phyloP scores from a whole-genome alignment of 208 protist species.

The Trichomonas tenax region DNA sequence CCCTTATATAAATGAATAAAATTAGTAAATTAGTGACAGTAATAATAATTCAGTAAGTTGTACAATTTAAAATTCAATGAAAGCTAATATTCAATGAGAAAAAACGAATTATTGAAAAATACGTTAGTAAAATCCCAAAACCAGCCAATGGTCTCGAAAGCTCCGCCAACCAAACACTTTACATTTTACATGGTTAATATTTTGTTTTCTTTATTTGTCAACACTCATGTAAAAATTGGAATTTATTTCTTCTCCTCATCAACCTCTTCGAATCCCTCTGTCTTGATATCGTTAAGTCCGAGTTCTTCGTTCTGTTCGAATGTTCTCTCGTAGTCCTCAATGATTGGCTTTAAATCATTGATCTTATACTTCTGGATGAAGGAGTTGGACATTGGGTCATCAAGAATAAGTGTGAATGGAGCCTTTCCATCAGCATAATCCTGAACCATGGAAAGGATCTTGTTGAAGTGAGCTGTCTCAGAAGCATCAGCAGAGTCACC shows the following conservation, averaged over 20 bases:
- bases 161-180: no score
- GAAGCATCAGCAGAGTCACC: not conserved
- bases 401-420: not conserved
- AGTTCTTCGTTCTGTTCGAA: not conserved
- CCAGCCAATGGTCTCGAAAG: no score
- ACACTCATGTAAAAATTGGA: not conserved
- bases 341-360: not conserved
- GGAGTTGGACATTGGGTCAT: not conserved
- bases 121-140: no score
- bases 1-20: no score
- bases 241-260: not conserved
- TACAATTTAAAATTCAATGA: no score
- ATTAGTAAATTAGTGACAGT: no score
- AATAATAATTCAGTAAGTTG: no score
- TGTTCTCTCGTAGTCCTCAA: not conserved
- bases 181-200: no score
- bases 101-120: no score
- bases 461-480: not conserved
- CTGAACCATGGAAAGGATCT: not conserved
- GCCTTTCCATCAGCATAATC: not conserved
- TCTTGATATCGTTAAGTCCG: conserved; percentile 1
- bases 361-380: not conserved
- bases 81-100: no score
- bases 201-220: no score
- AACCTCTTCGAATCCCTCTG: not conserved